Percentiles rank a stretch among this genome's conserved stretches.
Evolutionary conservation across 2,329 filamentous ascomycete genomes (phyloP).

Genomic region (Colletotrichum sp.): DNA sequence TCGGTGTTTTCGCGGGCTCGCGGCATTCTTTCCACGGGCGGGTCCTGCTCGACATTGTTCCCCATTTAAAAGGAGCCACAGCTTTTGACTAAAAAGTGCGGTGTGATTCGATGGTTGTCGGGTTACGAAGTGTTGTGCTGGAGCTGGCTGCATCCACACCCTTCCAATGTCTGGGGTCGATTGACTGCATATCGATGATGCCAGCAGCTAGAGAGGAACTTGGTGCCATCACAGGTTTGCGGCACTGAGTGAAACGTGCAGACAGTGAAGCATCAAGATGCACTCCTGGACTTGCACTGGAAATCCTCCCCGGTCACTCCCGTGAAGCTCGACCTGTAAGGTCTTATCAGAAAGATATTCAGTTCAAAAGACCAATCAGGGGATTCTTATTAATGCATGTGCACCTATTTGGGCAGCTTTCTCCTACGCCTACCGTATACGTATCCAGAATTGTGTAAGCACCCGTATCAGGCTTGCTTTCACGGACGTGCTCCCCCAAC

Average conservation of each 20-base stretch:
- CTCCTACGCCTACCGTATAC: neutral
- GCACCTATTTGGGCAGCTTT: neutral
- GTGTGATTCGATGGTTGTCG: constrained; percentile 6
- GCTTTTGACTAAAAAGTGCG: constrained; percentile 14
- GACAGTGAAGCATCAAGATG: neutral
- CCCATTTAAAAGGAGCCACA: neutral
- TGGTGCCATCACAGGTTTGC: neutral
- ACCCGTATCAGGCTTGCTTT: neutral
- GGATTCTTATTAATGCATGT: neutral
- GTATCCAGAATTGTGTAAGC: neutral
- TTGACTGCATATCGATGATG: neutral
- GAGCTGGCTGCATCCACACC: neutral
- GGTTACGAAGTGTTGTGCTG: neutral
- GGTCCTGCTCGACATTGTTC: neutral
- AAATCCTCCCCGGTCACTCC: neutral
- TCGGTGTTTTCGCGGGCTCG: neutral
- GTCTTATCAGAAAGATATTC: neutral
- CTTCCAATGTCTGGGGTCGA: neutral
- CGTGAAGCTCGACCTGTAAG: neutral
- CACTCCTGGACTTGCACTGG: neutral
- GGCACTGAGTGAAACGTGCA: neutral
- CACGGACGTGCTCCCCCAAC: constrained; percentile 6
- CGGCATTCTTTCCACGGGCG: constrained; percentile 8
- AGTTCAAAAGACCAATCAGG: neutral
- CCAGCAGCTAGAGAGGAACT: neutral